A percentile compares a stretch with the other conserved stretches of the same genome.
Conservation (phyloP, 169 alveolate genomes). For the Prorocentrum cordatum region DNA sequence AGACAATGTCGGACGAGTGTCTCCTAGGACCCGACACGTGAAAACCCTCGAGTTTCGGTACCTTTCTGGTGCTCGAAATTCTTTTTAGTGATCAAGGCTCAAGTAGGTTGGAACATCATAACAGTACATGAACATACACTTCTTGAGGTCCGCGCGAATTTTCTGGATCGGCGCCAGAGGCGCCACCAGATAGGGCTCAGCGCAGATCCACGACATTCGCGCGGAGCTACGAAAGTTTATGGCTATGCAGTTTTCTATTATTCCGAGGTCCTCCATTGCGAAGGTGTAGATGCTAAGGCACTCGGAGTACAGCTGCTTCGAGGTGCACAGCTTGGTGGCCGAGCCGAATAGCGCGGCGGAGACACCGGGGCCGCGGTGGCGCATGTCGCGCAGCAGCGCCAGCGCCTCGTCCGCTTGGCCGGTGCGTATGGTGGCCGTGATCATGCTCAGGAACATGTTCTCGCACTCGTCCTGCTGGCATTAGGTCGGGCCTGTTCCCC, state of each 20-base stretch:
- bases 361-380: not conserved
- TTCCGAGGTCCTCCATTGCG: slow-evolving; percentile 13
- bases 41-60: too few species aligned
- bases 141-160: not conserved
- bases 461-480: slow-evolving; percentile 25
- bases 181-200: not conserved
- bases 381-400: slow-evolving; percentile 21
- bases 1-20: too few species aligned
- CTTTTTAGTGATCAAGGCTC: too few species aligned
- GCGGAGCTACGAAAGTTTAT: not conserved
- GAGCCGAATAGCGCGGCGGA: slow-evolving; percentile 14
- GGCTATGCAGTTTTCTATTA: too few species aligned
- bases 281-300: slow-evolving; percentile 51
- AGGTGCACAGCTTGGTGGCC: slow-evolving; percentile 56
- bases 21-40: too few species aligned
- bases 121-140: not conserved
- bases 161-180: too few species aligned
- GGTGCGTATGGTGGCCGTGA: slow-evolving; percentile 41
- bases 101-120: not conserved
- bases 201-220: not conserved
- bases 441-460: slow-evolving; percentile 9
- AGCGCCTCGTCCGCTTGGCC: slow-evolving; percentile 50
- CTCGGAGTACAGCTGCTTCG: slow-evolving; percentile 49
- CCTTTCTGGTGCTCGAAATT: too few species aligned
- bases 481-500: too few species aligned